phyloP scores from a whole-genome alignment of 768 basidiomycete genomes.

The Chalciporus pseudorubinellus region DNA sequence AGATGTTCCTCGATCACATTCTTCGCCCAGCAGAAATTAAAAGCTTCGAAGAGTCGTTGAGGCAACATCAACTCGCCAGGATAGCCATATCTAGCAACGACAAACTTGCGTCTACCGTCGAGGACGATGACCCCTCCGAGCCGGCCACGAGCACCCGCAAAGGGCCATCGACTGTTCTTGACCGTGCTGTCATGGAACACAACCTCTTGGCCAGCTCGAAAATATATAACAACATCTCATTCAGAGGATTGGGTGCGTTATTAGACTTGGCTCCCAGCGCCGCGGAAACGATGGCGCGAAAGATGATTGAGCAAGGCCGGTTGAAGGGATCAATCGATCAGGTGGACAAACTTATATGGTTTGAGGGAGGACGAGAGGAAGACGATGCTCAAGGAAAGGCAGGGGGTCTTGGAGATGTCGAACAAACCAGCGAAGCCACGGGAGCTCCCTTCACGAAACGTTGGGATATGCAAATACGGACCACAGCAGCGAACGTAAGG shows the following conservation, averaged over 20 bases:
- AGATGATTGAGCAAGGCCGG: constrained; percentile 98
- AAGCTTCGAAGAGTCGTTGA: constrained; percentile 83
- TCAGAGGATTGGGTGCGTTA: constrained; percentile 86
- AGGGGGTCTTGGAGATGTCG: constrained; percentile 85
- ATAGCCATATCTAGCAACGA: constrained; percentile 84
- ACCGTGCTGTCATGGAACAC: constrained; percentile 98
- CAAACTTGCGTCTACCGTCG: constrained; percentile 64
- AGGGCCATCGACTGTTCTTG: constrained; percentile 93
- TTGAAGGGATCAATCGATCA: constrained; percentile 94
- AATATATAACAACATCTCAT: constrained; percentile 97
- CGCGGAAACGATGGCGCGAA: constrained; percentile 95
- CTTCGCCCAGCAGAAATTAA: constrained; percentile 86
- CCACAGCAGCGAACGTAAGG: constrained; percentile 82
- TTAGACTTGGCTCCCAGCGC: constrained; percentile 88
- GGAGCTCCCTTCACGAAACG: constrained; percentile 88
- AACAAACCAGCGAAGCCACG: constrained; percentile 84
- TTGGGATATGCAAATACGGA: constrained; percentile 93
- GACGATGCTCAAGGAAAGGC: constrained; percentile 94
- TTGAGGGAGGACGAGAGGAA: constrained; percentile 83
- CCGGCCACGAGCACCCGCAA: constrained; percentile 71
- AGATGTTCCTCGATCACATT: constrained; percentile 99
- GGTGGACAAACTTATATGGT: constrained; percentile 91
- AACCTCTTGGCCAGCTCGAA: constrained; percentile 95
- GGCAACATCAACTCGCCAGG: constrained; percentile 92
- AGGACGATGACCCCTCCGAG: constrained; percentile 53